Base-by-base conservation (phyloP, 805 yeast species). In the Alloascoidea africana region DNA sequence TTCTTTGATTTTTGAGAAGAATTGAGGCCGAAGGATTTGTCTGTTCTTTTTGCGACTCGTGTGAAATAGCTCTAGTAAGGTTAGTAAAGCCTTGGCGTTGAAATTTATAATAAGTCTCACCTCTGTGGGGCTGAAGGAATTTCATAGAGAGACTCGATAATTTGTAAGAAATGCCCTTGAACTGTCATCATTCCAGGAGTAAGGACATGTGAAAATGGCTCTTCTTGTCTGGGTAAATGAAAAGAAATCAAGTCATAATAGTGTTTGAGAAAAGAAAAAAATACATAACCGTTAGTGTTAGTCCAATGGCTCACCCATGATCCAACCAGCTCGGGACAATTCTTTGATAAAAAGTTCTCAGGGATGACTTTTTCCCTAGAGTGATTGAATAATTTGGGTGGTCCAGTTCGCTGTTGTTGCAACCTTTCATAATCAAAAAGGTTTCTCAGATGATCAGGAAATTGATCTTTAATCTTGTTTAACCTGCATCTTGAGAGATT, bases 211-310 rank as follows among this genome's bases (percentile, higher is more conserved):
- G 30, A 8, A 23, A n/a, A 8, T 8, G n/a, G 13, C 8, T 23
- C 30, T 8, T 23, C 13, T 23, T 23, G 30, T 23, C n/a, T n/a
- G n/a, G 8, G 8, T 23, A 23, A 23, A 23, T 23, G n/a, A 8
- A 23, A n/a, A 5, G 61, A 46, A 8, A 55, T 48, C 13, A 61
- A 44, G 6, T 51, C 36, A 39, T 60, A 61, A 38, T 56, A 53
- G 43, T 63, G 68, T 45, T 58, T 61, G 34, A 63, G 42, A 40
- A 62, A 62, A n/a, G 66, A 53, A 18, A 55, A 50, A 39, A 62
- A 61, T 8, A 62, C 49, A 33, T 53, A 55, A 15, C 61, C 48
- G 44, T 56, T 54, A 4, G 52, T 47, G 4, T 46, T 36, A 8
- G 50, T 46, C 58, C 62, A 61, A 16, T 54, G 46, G 3, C 59